A percentile compares a stretch with the other conserved stretches of the same genome.
Conservation (phyloP, 2,329 filamentous ascomycete genomes). For the Colletotrichum gloeosporioides region DNA sequence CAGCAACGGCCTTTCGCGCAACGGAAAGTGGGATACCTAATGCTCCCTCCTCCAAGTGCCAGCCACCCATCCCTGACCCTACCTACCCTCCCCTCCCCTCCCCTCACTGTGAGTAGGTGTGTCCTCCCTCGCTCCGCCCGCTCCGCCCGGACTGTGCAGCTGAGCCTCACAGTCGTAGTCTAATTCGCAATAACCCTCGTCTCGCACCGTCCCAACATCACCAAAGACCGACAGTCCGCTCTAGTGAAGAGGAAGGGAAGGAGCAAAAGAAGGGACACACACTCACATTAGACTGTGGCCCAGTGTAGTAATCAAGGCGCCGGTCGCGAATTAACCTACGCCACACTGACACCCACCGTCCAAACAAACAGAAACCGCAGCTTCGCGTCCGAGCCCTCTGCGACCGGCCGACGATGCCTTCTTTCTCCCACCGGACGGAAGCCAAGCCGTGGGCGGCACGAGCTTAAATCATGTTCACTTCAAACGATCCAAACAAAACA, state of each 20-base stretch:
- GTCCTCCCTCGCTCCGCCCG: background rate
- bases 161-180: slow-evolving; percentile 8
- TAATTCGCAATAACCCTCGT: background rate
- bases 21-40: background rate
- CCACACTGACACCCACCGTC: slow-evolving; percentile 18
- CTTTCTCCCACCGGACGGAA: background rate
- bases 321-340: slow-evolving; percentile 1
- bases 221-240: background rate
- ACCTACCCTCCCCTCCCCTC: background rate
- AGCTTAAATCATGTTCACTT: background rate
- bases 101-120: background rate
- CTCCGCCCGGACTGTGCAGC: slow-evolving; percentile 8
- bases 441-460: background rate
- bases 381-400: slow-evolving; percentile 2
- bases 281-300: background rate
- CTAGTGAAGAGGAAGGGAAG: background rate
- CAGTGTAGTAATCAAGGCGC: background rate
- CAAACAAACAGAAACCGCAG: slow-evolving; percentile 6
- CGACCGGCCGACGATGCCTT: background rate
- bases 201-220: background rate
- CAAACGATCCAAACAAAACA: background rate
- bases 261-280: background rate
- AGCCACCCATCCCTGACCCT: background rate
- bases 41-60: background rate
- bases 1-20: background rate